Evolutionary conservation across 371 early-diverging fungal genomes (phyloP), one percentile per base, ranked within the genome.

Genomic region (Mucor racemosus): DNA sequence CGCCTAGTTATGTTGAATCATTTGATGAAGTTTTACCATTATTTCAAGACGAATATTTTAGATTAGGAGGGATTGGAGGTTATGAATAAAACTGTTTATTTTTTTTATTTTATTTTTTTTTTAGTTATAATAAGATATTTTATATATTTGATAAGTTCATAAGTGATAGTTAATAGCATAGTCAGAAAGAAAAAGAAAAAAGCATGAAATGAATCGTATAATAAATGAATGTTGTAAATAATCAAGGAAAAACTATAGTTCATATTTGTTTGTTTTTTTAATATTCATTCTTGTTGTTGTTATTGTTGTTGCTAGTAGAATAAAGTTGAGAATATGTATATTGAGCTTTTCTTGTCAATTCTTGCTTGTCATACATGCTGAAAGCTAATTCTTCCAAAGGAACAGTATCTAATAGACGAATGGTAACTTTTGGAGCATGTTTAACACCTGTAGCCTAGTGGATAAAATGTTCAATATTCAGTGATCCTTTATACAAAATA

Each of bases 341-440:
- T 53, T 61, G 63, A 39, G 66, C 66, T 14, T 58, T 69, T 65
- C 53, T 56, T 4, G 65, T 69, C 31, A 71, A 61, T 59, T 67
- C 56, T 48, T 56, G 42, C 35, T 72, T 67, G 62, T 85, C 77
- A 39, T 77, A 73, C 84, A 84, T 85, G 3, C 58, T 59, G 68
- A 76, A 76, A 44, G 82, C 86, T 41, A 85, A 65, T 33, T 80
- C 82, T 15, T 72, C 62, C 38, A 85, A 60, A 17, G 82, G 78
- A 7, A 84, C 67, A 14, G 76, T 79, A 55, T 85, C 86, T 48
- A 85, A 60, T 53, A 85, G 72, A 15, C 75, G 76, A 40, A 85
- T 82, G 3, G 83, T 83, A 35, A 84, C 72, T 66, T 78, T 82
- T 3, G 81, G 80, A n/a, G 86, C 76, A 35, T 72, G 70, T 38